Conservation (phyloP, 805 yeast genomes). For the Torulaspora franciscae region DNA sequence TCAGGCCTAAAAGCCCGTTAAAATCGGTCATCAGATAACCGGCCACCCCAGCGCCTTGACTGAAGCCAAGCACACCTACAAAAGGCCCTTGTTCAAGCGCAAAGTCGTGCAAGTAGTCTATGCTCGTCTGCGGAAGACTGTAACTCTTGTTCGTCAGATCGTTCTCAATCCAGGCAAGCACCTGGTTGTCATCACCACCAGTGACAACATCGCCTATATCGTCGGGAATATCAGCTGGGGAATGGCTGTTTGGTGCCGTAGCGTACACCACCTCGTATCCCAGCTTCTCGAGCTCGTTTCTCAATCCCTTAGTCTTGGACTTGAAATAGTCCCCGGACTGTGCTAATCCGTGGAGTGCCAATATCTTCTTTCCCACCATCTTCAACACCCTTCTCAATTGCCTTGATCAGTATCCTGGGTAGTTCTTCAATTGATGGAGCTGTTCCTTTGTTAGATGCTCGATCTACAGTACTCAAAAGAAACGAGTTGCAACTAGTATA, state of each 20-base stretch:
- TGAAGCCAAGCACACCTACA: slow-evolving; percentile 82
- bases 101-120: slow-evolving; percentile 42
- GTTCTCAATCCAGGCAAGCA: slow-evolving; percentile 64
- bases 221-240: slow-evolving; percentile 60
- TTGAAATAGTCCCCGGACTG: slow-evolving; percentile 78
- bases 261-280: slow-evolving; percentile 70
- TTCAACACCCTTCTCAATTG: neutral
- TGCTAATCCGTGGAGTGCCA: slow-evolving; percentile 87
- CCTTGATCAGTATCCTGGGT: neutral
- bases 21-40: slow-evolving; percentile 57
- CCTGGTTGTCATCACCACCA: slow-evolving; percentile 27
- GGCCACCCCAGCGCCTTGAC: slow-evolving; percentile 92
- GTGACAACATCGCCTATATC: slow-evolving; percentile 34
- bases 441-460: neutral
- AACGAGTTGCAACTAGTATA: slow-evolving; percentile 1
- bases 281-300: slow-evolving; percentile 54
- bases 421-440: neutral
- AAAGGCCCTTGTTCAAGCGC: slow-evolving; percentile 64
- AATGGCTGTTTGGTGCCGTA: slow-evolving; percentile 65
- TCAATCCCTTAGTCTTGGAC: slow-evolving; percentile 78
- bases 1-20: slow-evolving; percentile 40
- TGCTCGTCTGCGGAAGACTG: slow-evolving; percentile 35
- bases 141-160: slow-evolving; percentile 40
- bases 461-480: slow-evolving; percentile 1
- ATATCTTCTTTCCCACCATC: slow-evolving; percentile 43